Conservation (phyloP, 768 basidiomycete genomes). For the Fibroporia radiculosa region DNA sequence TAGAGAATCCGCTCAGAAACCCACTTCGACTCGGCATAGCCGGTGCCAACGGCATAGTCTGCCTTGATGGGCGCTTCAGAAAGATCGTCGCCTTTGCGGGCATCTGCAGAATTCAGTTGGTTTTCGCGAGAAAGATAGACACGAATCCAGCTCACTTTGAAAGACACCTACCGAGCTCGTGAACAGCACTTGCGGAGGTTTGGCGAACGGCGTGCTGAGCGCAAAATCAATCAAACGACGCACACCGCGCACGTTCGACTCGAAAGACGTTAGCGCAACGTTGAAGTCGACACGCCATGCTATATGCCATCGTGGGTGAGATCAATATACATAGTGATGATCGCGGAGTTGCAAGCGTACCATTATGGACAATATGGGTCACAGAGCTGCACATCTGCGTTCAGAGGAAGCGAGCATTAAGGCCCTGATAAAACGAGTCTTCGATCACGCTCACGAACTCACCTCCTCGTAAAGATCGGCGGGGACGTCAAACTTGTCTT, state of each 20-base stretch:
- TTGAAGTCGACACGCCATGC: constrained; percentile 37
- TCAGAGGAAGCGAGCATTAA: too few species aligned
- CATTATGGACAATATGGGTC: constrained; percentile 26
- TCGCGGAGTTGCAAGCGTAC: not conserved
- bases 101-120: too few species aligned
- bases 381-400: constrained; percentile 9
- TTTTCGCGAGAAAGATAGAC: too few species aligned
- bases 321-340: not conserved
- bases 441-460: not conserved
- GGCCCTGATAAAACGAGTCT: not conserved
- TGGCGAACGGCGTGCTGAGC: constrained; percentile 8
- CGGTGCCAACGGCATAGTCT: constrained; percentile 7
- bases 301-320: not conserved
- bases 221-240: constrained; percentile 4
- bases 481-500: constrained; percentile 12
- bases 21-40: constrained; percentile 32
- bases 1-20: constrained; percentile 31
- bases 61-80: too few species aligned
- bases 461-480: constrained; percentile 11
- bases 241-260: constrained; percentile 25
- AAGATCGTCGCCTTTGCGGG: too few species aligned
- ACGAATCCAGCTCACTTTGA: too few species aligned
- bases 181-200: constrained; percentile 16
- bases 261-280: constrained; percentile 28
- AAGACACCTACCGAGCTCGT: constrained; percentile 19